Evolutionary conservation across 169 alveolate species (phyloP), one percentile per base, ranked within the genome.

Genomic region (Plasmodium gonderi): DNA sequence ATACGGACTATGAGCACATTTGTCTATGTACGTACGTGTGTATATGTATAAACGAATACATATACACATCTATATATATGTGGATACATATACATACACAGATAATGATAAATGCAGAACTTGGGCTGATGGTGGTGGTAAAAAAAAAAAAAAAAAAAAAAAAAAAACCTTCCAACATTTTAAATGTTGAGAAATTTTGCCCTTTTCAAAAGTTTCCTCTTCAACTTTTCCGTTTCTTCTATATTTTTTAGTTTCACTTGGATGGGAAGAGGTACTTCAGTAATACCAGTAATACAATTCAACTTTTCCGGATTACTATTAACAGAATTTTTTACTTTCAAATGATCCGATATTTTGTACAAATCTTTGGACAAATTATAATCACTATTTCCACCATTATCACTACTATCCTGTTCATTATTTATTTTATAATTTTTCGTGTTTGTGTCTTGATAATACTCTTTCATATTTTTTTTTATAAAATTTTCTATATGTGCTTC

Each of bases 211-310:
- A 85, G 68, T 76, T 85, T 33, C 33, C 92, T 74, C 78, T 85
- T 85, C n/a, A 72, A 20, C 42, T 74, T 85, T 72, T 85, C 92
- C 23, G 83, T 85, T 49, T 85, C 92, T 51, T 85, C 92, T 14
- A 85, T 85, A 85, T 74, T 85, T 85, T 85, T 74, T 29, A 85
- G 65, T 85, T 85, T 85, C 9, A 85, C 64, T 64, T 85, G 82
- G 20, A 85, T 5, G 7, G 92, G 92, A 26, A 85, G 7, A 23
- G 92, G 92, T 1, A 85, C 29, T 42, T 85, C 92, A 38, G 83
- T 85, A n/a, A 85, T 85, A 17, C 92, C 92, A 0, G 92, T 85
- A 47, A 85, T 74, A 42, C 92, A 85, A 23, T 74, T 72, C n/a
- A 85, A 76, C 65, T 75, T 85, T 76, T 85, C 92, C 31, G 38